Evolutionary conservation across 1,139 yeast genomes (phyloP).

Genomic region (Spathaspora sp.): DNA sequence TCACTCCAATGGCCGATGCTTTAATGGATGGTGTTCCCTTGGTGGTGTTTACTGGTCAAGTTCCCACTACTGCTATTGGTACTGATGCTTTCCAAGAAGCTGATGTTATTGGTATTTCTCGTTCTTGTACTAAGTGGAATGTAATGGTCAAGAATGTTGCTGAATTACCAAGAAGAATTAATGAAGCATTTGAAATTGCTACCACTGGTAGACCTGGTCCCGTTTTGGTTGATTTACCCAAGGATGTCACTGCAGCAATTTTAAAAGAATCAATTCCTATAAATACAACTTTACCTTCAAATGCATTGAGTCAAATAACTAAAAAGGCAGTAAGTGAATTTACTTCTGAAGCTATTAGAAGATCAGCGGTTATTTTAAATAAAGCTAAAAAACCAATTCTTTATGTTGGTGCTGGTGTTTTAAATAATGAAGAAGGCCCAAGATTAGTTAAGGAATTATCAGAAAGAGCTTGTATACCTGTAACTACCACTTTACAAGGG

Average conservation of each 20-base stretch:
- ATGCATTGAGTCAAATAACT: conserved; percentile 71
- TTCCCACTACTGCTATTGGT: conserved; percentile 92
- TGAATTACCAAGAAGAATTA: conserved; percentile 91
- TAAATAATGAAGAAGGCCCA: conserved; percentile 83
- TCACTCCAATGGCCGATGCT: conserved; percentile 98
- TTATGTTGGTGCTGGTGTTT: conserved; percentile 90
- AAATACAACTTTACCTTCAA: conserved; percentile 79
- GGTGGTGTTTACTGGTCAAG: conserved; percentile 98
- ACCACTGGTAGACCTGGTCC: conserved; percentile 98
- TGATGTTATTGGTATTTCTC: conserved; percentile 92
- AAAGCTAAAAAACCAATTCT: conserved; percentile 84
- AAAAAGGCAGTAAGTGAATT: conserved; percentile 72
- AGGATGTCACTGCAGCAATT: conserved; percentile 94
- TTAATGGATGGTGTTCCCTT: conserved; percentile 95
- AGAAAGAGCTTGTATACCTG: conserved; percentile 91
- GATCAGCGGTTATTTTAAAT: conserved; percentile 78
- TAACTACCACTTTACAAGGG: conserved; percentile 92
- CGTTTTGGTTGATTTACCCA: conserved; percentile 94
- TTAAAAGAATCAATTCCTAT: conserved; percentile 86
- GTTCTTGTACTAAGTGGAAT: conserved; percentile 98
- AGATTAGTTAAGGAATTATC: conserved; percentile 74
- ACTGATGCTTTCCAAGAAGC: conserved; percentile 99
- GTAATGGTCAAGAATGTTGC: conserved; percentile 96
- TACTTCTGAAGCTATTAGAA: conserved; percentile 69
- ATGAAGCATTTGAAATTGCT: conserved; percentile 97